A percentile compares a stretch with the other conserved stretches of the same genome.
Evolutionary conservation across 2,329 filamentous ascomycete genomes (phyloP).

Genomic region (Simplicillium aogashimaense): DNA sequence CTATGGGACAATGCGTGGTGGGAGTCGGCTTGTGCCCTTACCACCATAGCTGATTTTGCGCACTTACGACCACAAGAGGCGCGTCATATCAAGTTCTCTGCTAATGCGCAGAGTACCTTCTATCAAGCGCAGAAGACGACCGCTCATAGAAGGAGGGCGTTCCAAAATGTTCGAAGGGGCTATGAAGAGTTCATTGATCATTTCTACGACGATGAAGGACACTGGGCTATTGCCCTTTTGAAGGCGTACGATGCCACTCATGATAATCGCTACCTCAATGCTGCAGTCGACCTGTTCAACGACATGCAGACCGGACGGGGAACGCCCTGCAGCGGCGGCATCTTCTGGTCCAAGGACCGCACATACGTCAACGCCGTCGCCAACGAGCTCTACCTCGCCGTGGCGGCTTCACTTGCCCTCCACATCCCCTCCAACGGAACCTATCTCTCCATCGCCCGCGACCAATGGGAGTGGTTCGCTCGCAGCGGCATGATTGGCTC

Average conservation of each 20-base stretch:
- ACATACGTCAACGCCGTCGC: slow-evolving; percentile 44
- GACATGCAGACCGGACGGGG: slow-evolving; percentile 41
- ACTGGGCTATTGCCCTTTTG: slow-evolving; percentile 53
- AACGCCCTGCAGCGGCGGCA: slow-evolving; percentile 41
- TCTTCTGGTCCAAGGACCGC: slow-evolving; percentile 46
- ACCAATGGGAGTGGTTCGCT: slow-evolving; percentile 44
- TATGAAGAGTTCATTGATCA: slow-evolving; percentile 37
- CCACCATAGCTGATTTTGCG: slow-evolving; percentile 47
- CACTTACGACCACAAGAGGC: slow-evolving; percentile 20
- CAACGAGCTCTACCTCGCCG: slow-evolving; percentile 47
- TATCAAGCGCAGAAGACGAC: slow-evolving; percentile 29
- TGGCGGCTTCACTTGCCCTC: slow-evolving; percentile 43
- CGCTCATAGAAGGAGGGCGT: slow-evolving; percentile 26
- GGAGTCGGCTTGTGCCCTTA: slow-evolving; percentile 61
- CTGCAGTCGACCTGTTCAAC: slow-evolving; percentile 42
- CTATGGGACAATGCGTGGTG: slow-evolving; percentile 62
- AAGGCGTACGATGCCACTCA: slow-evolving; percentile 44
- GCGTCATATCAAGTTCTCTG: slow-evolving; percentile 26
- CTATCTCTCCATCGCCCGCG: slow-evolving; percentile 34
- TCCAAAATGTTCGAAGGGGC: slow-evolving; percentile 20
- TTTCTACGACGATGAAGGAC: slow-evolving; percentile 52
- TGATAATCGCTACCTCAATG: slow-evolving; percentile 40
- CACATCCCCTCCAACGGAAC: slow-evolving; percentile 26
- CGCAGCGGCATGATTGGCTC: slow-evolving; percentile 40
- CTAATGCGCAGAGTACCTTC: slow-evolving; percentile 34